Conservation (phyloP, 2,329 filamentous ascomycete species). For the Clonostachys byssicola region DNA sequence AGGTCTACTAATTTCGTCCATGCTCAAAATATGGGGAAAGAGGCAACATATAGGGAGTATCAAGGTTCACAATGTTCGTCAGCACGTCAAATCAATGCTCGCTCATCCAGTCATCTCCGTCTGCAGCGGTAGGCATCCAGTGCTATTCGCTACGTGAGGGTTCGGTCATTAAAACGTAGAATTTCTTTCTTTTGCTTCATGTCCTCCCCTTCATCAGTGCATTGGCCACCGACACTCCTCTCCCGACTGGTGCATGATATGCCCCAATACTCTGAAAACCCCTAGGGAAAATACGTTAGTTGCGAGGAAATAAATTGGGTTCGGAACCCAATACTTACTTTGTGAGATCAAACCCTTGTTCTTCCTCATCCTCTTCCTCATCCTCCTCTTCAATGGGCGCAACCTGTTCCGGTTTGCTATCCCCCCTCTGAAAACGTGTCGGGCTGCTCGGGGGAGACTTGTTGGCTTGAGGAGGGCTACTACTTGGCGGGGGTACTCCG, state of each 20-base stretch:
- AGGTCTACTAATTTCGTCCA: no score
- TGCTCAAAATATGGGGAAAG: no score
- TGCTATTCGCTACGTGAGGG: no score
- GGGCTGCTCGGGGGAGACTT: conserved; percentile 52
- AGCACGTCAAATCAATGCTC: no score
- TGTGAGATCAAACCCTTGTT: conserved; percentile 53
- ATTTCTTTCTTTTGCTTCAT: no score
- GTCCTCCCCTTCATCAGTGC: no score
- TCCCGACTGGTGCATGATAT: conserved; percentile 46
- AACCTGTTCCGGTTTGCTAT: neutral
- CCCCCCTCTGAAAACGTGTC: conserved; percentile 6
- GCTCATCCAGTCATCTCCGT: no score
- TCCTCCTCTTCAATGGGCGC: conserved; percentile 10
- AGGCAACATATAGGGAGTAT: no score
- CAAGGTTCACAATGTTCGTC: no score
- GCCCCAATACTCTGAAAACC: conserved; percentile 63
- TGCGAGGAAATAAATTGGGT: neutral
- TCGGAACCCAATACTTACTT: conserved; percentile 37
- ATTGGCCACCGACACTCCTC: neutral
- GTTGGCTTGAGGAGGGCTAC: conserved; percentile 47
- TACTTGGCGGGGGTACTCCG: conserved; percentile 44
- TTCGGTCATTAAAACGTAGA: no score
- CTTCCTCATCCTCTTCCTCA: conserved; percentile 33
- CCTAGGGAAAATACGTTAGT: conserved; percentile 22
- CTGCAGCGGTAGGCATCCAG: no score